Evolutionary conservation across 805 yeast genomes (phyloP).

Genomic region (Pichia phayaonensis): DNA sequence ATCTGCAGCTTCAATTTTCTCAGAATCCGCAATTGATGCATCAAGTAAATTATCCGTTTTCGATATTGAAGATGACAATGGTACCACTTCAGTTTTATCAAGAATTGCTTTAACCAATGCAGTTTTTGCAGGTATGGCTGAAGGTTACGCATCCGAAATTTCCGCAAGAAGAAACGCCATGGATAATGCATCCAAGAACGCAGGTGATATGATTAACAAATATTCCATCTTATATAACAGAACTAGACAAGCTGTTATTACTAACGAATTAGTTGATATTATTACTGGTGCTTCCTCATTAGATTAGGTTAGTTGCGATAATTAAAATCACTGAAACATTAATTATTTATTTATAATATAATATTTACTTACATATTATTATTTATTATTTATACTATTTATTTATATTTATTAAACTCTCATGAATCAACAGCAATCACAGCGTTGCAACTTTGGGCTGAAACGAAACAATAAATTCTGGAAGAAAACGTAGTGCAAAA

Average conservation of each 20-base stretch:
- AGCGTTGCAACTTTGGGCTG: too few relatives aligned
- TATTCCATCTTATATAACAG: conserved; percentile 98
- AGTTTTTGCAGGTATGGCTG: conserved; percentile 86
- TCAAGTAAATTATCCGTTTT: conserved; percentile 83
- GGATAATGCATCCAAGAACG: conserved; percentile 99
- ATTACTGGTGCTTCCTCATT: conserved; percentile 99
- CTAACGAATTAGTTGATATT: conserved; percentile 98
- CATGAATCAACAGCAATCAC: neutral
- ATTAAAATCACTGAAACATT: neutral
- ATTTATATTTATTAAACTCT: neutral
- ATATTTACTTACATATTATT: neutral
- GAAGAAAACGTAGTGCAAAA: neutral
- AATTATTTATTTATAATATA: neutral
- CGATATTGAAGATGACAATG: conserved; percentile 66
- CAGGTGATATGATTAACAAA: conserved; percentile 96
- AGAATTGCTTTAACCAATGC: conserved; percentile 89
- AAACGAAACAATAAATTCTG: too few relatives aligned
- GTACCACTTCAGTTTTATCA: conserved; percentile 58
- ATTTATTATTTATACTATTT: neutral
- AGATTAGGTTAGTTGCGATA: conserved; percentile 44
- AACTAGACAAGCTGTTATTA: conserved; percentile 98
- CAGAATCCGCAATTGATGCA: conserved; percentile 62
- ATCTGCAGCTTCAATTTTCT: conserved; percentile 54
- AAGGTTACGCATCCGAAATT: conserved; percentile 96
- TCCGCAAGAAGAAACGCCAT: conserved; percentile 99